Conservation (phyloP, 257 asterid species). For the Gynochthodes officinalis region DNA sequence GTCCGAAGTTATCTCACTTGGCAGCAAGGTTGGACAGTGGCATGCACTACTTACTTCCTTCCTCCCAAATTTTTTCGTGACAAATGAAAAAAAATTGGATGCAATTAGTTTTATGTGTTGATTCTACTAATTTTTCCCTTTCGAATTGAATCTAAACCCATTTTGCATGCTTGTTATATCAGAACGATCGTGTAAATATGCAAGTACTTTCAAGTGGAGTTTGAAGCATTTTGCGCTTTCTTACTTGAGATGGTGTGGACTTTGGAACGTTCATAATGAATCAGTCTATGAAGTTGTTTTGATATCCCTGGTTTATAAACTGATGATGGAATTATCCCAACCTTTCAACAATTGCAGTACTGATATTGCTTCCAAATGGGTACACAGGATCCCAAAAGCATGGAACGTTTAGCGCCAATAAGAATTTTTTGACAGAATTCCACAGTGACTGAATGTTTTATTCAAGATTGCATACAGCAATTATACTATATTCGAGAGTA, state of each 20-base stretch:
- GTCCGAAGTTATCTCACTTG: background rate
- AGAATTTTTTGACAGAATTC: too few relatives aligned
- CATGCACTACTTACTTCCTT: background rate
- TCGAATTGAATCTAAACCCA: background rate
- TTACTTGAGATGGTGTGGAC: background rate
- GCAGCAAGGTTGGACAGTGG: background rate
- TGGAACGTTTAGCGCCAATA: background rate
- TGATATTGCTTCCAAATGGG: background rate
- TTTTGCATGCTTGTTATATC: background rate
- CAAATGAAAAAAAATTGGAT: background rate
- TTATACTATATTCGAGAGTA: background rate
- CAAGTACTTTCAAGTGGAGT: background rate
- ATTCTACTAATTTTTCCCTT: background rate
- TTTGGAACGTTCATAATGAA: background rate
- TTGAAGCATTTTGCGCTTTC: slow-evolving; percentile 1
- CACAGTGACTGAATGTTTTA: background rate
- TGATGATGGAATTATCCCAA: background rate
- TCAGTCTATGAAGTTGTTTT: background rate
- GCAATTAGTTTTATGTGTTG: background rate
- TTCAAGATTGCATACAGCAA: background rate
- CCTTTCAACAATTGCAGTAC: background rate
- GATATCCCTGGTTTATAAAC: background rate
- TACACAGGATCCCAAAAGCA: background rate
- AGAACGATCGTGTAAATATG: background rate
- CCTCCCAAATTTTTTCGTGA: background rate